Evolutionary conservation across 345 rosid species (phyloP), one percentile per base, ranked within the genome.

Genomic region (Ricinus communis): DNA sequence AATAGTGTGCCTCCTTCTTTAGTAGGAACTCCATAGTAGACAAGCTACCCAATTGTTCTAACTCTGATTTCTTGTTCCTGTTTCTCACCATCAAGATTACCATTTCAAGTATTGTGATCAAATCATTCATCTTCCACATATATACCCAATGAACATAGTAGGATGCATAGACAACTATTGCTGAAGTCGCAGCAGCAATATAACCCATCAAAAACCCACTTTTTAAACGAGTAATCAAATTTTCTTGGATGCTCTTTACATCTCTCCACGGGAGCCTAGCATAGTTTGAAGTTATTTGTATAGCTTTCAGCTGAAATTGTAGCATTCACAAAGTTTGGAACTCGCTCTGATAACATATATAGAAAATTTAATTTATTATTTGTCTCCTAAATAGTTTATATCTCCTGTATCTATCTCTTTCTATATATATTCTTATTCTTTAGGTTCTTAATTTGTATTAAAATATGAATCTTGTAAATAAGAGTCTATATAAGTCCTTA

Each of bases 201-300:
- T 27, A 58, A 31, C 73, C 77, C 43, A 64, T 53, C 4, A 36
- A 72, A 46, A 46, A 52, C 38, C 56, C 46, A 54, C 38, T 33
- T 30, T 15, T 38, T 55, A 40, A 55, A 54, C 8, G 71, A 24
- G 40, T 24, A 7, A 10, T 27, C 38, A 46, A 54, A 46, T 62
- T 21, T 40, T n/a, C 1, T 6, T 12, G 30, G 0, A 38, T 0
- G 40, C 13, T 5, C 28, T 28, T 51, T 16, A 58, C 84, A 74
- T 0, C 57, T 18, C 5, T 8, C 7, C 72, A 77, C 30, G 65
- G 51, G 76, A 8, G 7, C n/a, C 0, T 80, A 80, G 46, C 82
- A 78, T 1, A 78, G 75, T 49, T 73, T 75, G 0, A 0, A 19
- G 61, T 81, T 81, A 21, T 63, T 57, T 11, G 62, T 72, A 70